These are phyloP conservation scores for Termitomyces bulborhizus DNA, from an alignment of 768 basidiomycete genomes.

Conservation along the genomic window DNA sequence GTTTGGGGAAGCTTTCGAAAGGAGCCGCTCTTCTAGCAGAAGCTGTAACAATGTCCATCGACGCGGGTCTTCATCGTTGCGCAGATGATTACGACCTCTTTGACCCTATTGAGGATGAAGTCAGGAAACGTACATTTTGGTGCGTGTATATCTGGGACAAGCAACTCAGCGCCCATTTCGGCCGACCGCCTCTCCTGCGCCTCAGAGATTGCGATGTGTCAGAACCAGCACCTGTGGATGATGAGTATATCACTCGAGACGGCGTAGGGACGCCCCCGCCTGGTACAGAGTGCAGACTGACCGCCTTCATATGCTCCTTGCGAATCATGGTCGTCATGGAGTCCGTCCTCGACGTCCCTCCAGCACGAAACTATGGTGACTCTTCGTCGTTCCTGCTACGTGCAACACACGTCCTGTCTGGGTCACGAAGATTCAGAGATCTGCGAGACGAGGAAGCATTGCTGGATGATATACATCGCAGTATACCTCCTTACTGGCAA, in stretches of 20 bases:
- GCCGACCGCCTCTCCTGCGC: slow-evolving; percentile 81
- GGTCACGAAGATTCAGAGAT: slow-evolving; percentile 54
- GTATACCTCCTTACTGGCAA: slow-evolving; percentile 72
- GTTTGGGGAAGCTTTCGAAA: slow-evolving; percentile 82
- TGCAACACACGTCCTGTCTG: slow-evolving; percentile 64
- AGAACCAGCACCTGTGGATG: slow-evolving; percentile 81
- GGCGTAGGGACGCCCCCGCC: slow-evolving; percentile 59
- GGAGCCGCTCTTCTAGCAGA: slow-evolving; percentile 84
- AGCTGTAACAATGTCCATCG: slow-evolving; percentile 80
- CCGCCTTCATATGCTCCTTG: slow-evolving; percentile 72
- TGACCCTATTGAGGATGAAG: slow-evolving; percentile 85
- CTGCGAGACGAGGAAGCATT: slow-evolving; percentile 76
- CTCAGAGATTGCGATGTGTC: slow-evolving; percentile 88
- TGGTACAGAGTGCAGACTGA: slow-evolving; percentile 70
- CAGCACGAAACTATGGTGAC: slow-evolving; percentile 54
- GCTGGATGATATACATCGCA: slow-evolving; percentile 71
- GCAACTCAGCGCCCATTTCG: slow-evolving; percentile 84
- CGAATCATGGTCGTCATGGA: slow-evolving; percentile 86
- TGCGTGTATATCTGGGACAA: slow-evolving; percentile 97
- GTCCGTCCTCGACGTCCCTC: slow-evolving; percentile 78
- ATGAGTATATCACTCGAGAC: slow-evolving; percentile 82
- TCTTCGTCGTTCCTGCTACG: slow-evolving; percentile 72
- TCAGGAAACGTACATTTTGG: slow-evolving; percentile 94
- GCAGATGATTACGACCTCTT: slow-evolving; percentile 84
- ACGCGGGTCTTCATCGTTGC: slow-evolving; percentile 84